Conservation (phyloP, 1,284 basidiomycete genomes). For the Somion occarium region DNA sequence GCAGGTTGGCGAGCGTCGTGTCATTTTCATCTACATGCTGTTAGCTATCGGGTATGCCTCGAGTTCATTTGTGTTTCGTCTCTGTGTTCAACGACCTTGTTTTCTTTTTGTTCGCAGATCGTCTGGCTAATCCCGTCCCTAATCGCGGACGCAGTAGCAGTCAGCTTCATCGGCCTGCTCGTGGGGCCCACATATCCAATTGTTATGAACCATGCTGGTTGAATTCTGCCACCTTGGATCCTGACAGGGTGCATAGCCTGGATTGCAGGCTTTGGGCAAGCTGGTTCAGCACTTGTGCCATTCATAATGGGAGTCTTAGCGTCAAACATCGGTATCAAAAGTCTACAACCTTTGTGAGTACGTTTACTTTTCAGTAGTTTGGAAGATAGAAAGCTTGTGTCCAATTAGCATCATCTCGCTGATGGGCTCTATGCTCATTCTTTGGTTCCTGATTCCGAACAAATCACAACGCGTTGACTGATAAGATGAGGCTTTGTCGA, state of each 20-base stretch:
- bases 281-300: constrained; percentile 48
- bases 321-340: constrained; percentile 41
- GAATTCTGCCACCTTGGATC: constrained; percentile 45
- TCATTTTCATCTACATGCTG: constrained; percentile 33
- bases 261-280: constrained; percentile 49
- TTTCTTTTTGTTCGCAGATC: constrained; percentile 36
- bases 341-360: constrained; percentile 54
- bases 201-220: constrained; percentile 43
- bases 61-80: neutral
- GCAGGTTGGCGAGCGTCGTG: constrained; percentile 40
- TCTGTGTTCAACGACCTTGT: too few relatives aligned
- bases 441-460: constrained; percentile 40
- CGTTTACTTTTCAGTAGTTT: neutral
- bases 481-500: neutral
- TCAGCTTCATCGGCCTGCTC: constrained; percentile 50
- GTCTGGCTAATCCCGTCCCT: constrained; percentile 58
- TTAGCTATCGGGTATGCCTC: constrained; percentile 32
- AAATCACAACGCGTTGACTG: constrained; percentile 11
- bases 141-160: constrained; percentile 45
- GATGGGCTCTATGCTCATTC: constrained; percentile 36
- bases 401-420: constrained; percentile 37
- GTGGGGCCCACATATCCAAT: constrained; percentile 53
- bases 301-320: constrained; percentile 55
- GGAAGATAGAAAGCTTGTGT: neutral
- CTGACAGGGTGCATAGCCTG: constrained; percentile 52